These are phyloP conservation scores for Graphiopsis chlorocephala DNA, from an alignment of 2,329 filamentous ascomycete genomes.

Conservation along the genomic window DNA sequence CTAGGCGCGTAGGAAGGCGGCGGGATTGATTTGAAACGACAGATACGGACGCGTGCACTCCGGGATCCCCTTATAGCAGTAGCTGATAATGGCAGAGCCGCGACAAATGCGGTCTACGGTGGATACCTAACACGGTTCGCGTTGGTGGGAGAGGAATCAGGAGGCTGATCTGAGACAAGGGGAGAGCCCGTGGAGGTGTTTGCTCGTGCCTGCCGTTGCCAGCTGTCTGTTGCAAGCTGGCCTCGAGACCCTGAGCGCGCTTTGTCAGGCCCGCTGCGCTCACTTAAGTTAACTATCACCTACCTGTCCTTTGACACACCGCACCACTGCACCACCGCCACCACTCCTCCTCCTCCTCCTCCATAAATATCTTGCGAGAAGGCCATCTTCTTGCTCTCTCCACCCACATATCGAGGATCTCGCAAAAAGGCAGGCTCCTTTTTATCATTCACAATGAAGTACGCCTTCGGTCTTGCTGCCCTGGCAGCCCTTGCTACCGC, in stretches of 20 bases:
- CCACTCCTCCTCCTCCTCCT: background rate
- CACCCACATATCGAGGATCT: background rate
- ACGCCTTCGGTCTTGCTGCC: conserved; percentile 42
- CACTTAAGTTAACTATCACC: background rate
- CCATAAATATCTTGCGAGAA: conserved; percentile 8
- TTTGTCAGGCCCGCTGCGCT: background rate
- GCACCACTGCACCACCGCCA: background rate
- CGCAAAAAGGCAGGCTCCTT: background rate
- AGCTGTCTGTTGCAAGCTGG: background rate
- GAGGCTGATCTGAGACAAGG: conserved; percentile 2
- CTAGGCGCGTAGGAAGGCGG: background rate
- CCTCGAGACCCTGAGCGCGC: background rate
- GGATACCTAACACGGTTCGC: background rate
- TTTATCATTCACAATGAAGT: conserved; percentile 23
- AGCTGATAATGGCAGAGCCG: conserved; percentile 3
- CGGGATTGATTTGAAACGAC: background rate
- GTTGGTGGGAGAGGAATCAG: background rate
- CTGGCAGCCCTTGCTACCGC: conserved; percentile 60
- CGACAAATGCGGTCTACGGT: background rate
- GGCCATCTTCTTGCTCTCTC: conserved; percentile 12
- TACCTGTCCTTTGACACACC: background rate
- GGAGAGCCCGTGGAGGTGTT: background rate
- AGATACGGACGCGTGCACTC: conserved; percentile 3
- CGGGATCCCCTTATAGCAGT: conserved; percentile 12
- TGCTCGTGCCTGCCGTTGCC: background rate